These are phyloP conservation scores for Capsella rubella DNA, from an alignment of 441 rosid genomes.

Conservation along the genomic window DNA sequence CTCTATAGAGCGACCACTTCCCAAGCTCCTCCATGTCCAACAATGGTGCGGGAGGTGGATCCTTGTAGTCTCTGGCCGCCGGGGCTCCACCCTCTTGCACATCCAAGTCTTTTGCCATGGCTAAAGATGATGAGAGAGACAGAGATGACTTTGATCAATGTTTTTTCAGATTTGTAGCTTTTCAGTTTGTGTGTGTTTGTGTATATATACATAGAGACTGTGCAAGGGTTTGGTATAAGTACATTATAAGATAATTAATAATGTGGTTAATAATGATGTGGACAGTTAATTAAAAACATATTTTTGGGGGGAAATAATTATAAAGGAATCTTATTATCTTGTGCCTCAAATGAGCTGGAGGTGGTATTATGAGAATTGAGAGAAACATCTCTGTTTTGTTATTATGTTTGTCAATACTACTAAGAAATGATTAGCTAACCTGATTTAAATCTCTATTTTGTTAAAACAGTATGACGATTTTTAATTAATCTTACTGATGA, in stretches of 20 bases:
- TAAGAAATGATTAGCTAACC: neutral
- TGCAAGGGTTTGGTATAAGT: slow-evolving; percentile 30
- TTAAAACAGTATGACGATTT: neutral
- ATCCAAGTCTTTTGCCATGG: slow-evolving; percentile 69
- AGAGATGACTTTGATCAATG: slow-evolving; percentile 21
- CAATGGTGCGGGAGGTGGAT: slow-evolving; percentile 60
- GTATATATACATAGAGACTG: slow-evolving; percentile 18
- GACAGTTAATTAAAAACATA: slow-evolving; percentile 22
- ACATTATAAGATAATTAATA: slow-evolving; percentile 24
- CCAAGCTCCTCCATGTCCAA: slow-evolving; percentile 55
- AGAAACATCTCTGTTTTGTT: slow-evolving; percentile 12
- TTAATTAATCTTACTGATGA: neutral
- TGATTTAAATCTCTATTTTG: too few species aligned
- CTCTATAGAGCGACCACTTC: slow-evolving; percentile 65
- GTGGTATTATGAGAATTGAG: slow-evolving; percentile 13
- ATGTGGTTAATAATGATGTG: slow-evolving; percentile 22
- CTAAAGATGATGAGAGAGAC: slow-evolving; percentile 27
- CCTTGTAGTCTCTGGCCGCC: slow-evolving; percentile 55
- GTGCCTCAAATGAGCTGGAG: slow-evolving; percentile 45
- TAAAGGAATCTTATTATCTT: slow-evolving; percentile 20
- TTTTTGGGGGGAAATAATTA: neutral
- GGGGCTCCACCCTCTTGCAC: slow-evolving; percentile 51
- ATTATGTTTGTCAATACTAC: slow-evolving; percentile 15
- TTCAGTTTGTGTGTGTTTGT: slow-evolving; percentile 13
- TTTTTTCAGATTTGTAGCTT: slow-evolving; percentile 30